Conservation (phyloP, 2,329 filamentous ascomycete species). For the Cladobotryum mycophilum region DNA sequence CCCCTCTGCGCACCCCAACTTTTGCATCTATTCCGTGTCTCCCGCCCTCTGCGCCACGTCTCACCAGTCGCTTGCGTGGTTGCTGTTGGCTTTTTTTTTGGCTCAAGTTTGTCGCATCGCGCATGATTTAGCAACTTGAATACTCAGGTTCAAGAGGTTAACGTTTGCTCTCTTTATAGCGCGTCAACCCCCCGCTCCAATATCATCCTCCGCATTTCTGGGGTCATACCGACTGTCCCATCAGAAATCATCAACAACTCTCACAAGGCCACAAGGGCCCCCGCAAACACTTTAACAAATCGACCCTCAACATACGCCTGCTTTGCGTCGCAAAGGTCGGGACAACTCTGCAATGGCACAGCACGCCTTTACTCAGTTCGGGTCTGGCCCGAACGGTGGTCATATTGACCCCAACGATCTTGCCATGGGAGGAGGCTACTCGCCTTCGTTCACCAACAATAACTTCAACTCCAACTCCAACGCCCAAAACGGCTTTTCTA, state of each 20-base stretch:
- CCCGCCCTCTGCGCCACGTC: slow-evolving; percentile 9
- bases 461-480: slow-evolving; percentile 55
- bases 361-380: slow-evolving; percentile 51
- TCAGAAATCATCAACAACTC: neutral
- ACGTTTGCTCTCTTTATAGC: too few species aligned
- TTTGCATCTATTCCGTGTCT: slow-evolving; percentile 4
- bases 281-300: neutral
- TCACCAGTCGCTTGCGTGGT: slow-evolving; percentile 7
- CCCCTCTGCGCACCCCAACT: slow-evolving; percentile 5
- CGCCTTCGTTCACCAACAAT: slow-evolving; percentile 48
- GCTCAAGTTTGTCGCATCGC: slow-evolving; percentile 5
- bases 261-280: neutral
- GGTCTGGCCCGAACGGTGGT: slow-evolving; percentile 46
- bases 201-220: too few species aligned
- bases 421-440: slow-evolving; percentile 58
- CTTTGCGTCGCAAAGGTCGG: neutral
- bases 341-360: slow-evolving; percentile 41
- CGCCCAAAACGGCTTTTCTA: slow-evolving; percentile 65
- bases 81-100: slow-evolving; percentile 7
- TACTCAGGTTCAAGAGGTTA: neutral
- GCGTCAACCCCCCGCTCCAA: too few species aligned
- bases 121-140: slow-evolving; percentile 2
- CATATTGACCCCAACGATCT: slow-evolving; percentile 83
- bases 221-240: too few species aligned
- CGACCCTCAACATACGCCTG: neutral